A percentile compares a stretch with the other conserved stretches of the same genome.
Conservation (phyloP, 179 eudicot species). For the Silene coronaria region DNA sequence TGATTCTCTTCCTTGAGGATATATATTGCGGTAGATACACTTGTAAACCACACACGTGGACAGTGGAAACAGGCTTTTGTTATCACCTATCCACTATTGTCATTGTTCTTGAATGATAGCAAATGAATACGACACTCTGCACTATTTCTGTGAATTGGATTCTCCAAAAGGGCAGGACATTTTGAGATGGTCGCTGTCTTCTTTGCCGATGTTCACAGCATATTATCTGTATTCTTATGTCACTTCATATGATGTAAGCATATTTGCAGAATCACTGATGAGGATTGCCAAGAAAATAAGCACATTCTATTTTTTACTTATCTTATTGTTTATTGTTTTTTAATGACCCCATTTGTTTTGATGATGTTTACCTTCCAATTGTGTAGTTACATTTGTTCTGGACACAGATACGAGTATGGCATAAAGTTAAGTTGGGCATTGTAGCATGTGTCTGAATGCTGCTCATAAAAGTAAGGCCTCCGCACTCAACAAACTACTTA, state of each 20-base stretch:
- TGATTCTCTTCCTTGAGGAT: conserved; percentile 10
- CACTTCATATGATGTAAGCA: conserved; percentile 13
- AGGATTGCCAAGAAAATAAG: not conserved
- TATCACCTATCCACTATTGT: conserved; percentile 14
- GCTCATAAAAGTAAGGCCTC: not conserved
- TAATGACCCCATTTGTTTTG: not conserved
- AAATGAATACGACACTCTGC: conserved; percentile 6
- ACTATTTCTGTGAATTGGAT: conserved; percentile 10
- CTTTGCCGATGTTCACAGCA: conserved; percentile 3
- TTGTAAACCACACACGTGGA: not conserved
- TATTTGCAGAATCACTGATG: conserved; percentile 5
- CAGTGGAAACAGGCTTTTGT: not conserved
- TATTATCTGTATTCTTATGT: not conserved
- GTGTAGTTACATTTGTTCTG: not conserved
- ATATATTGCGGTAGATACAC: not conserved
- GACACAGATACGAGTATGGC: not conserved
- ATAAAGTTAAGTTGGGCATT: not conserved
- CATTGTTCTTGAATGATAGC: conserved; percentile 7
- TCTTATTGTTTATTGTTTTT: not conserved
- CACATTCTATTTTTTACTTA: not conserved
- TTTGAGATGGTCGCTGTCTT: conserved; percentile 5
- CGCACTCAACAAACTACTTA: not conserved
- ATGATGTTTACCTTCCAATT: conserved; percentile 3
- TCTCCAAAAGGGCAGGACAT: conserved; percentile 18
- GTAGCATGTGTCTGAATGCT: not conserved